Evolutionary conservation across 2,329 filamentous ascomycete genomes (phyloP).

Genomic region (Pleurostoma richardsiae): DNA sequence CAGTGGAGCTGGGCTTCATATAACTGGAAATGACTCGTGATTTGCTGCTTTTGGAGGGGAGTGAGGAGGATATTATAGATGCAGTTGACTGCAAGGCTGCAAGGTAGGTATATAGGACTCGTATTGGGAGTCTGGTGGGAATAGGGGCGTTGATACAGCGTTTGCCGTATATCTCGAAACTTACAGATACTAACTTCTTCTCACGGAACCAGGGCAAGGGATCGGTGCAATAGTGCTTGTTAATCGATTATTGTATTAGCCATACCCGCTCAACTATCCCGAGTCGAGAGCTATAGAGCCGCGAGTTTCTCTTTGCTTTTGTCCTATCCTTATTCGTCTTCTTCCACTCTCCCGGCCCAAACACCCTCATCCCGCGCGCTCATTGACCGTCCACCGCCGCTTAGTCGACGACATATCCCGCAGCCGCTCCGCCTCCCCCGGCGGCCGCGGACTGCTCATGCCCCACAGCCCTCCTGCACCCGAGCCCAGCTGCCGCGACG

Average conservation of each 20-base stretch:
- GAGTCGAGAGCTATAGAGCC: background rate
- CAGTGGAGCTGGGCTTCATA: background rate
- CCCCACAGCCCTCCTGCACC: constrained; percentile 39
- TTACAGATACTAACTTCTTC: too few species aligned
- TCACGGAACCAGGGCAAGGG: too few species aligned
- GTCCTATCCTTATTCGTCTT: too few species aligned
- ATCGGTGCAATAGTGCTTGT: too few species aligned
- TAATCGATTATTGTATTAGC: too few species aligned
- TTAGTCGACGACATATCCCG: constrained; percentile 42
- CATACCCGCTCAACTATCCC: background rate
- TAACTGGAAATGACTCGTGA: background rate
- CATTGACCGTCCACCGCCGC: constrained; percentile 52
- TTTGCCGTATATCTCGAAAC: too few species aligned
- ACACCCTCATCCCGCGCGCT: constrained; percentile 22
- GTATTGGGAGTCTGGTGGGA: too few species aligned
- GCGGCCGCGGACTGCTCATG: constrained; percentile 27
- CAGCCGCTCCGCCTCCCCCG: constrained; percentile 37
- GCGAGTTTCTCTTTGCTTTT: background rate
- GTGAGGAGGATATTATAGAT: too few species aligned
- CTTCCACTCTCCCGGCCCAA: background rate
- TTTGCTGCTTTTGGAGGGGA: background rate
- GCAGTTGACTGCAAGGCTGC: too few species aligned
- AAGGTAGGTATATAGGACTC: too few species aligned
- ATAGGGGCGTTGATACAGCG: too few species aligned
- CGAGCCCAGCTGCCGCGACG: constrained; percentile 27